A percentile compares a stretch with the other conserved stretches of the same genome.
phyloP scores from a whole-genome alignment of 176 grass and related monocot genomes.

The Carex parvula region DNA sequence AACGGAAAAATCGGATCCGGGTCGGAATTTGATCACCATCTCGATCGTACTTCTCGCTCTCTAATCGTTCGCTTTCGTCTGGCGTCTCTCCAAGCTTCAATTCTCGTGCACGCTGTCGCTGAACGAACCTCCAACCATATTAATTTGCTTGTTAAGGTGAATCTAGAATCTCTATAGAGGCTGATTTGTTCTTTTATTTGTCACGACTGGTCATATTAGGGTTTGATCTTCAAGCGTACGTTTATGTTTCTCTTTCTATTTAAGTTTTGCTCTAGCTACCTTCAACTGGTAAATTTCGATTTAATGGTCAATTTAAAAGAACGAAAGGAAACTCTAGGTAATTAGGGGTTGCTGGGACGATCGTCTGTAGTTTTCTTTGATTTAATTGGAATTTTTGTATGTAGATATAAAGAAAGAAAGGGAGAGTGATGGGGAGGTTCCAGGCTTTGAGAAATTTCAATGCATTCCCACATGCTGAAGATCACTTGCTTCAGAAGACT shows the following conservation, averaged over 20 bases:
- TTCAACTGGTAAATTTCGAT: background rate
- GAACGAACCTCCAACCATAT: background rate
- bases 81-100: background rate
- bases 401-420: conserved; percentile 25
- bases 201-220: background rate
- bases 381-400: background rate
- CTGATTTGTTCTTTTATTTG: background rate
- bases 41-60: background rate
- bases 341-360: background rate
- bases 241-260: background rate
- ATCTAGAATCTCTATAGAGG: background rate
- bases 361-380: background rate
- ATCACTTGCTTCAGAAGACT: conserved; percentile 89
- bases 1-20: conserved; percentile 3
- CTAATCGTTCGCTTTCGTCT: background rate
- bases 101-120: background rate
- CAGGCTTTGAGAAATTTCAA: conserved; percentile 84
- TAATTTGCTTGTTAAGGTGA: background rate
- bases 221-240: background rate
- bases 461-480: conserved; percentile 88
- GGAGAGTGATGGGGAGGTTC: conserved; percentile 56
- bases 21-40: background rate
- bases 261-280: background rate
- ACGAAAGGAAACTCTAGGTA: background rate
- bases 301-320: background rate